A percentile compares a stretch with the other conserved stretches of the same genome.
Evolutionary conservation across 805 yeast species (phyloP).

Genomic region (Metschnikowia arizonensis): DNA sequence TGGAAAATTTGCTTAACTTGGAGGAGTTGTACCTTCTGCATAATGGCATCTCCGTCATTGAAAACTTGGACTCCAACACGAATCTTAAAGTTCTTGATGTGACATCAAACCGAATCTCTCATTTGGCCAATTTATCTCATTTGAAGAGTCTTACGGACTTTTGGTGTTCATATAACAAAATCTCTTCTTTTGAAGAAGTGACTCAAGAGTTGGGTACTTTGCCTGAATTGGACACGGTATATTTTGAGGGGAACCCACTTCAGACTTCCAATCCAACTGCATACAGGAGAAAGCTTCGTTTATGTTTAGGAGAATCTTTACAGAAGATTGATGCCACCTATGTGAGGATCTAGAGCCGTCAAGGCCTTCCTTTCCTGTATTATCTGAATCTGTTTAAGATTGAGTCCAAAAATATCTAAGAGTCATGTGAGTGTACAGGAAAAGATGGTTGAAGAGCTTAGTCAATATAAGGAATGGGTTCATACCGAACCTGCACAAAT

Average conservation of each 20-base stretch:
- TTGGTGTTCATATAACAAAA: constrained; percentile 83
- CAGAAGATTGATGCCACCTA: constrained; percentile 91
- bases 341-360: constrained; percentile 29
- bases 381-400: no score
- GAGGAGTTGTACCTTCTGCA: constrained; percentile 88
- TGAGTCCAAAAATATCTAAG: no score
- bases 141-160: constrained; percentile 75
- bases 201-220: constrained; percentile 60
- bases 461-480: no score
- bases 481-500: no score
- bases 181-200: constrained; percentile 66
- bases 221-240: constrained; percentile 75
- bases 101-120: constrained; percentile 64
- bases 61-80: constrained; percentile 66
- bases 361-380: no score
- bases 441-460: no score
- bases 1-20: constrained; percentile 64
- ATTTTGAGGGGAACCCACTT: constrained; percentile 90
- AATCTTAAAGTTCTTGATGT: constrained; percentile 75
- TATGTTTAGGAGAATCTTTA: constrained; percentile 67
- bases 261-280: constrained; percentile 70
- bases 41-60: constrained; percentile 71
- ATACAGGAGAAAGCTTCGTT: constrained; percentile 76
- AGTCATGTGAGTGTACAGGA: no score
- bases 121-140: constrained; percentile 62